Evolutionary conservation across 208 protist genomes (phyloP), one percentile per base, ranked within the genome.

Genomic region (Leishmania braziliensis): DNA sequence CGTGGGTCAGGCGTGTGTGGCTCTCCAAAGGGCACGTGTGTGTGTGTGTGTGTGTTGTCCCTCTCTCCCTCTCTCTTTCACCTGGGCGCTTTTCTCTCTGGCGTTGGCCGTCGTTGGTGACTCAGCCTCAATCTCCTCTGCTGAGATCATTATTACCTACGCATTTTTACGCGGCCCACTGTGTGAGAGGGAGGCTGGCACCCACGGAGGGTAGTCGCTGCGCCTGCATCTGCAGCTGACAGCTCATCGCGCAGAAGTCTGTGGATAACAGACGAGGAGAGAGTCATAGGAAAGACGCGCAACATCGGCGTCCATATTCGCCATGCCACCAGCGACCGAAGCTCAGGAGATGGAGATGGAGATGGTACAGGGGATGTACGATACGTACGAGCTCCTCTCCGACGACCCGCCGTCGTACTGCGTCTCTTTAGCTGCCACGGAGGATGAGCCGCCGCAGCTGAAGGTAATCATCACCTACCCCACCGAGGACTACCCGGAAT

Each of bases 281-380:
- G 18, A 71, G 36, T 71, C 46, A 48, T 43, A n/a, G 18, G 39
- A 39, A n/a, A 18, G 18, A n/a, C 20, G 46, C 69, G 23, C 46
- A 26, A 4, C 8, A 26, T 53, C 46, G 29, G 46, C 23, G 69
- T 5, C 6, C 43, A n/a, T 4, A 20, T n/a, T 78, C 51, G 74
- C 20, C 43, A 97, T 97, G 93, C 90, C 93, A 8, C 58, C 65
- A 10, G 80, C 90, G 16, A 96, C 90, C 2, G 93, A 96, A 18
- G 90, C 92, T 88, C 95, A 97, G 83, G 72, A 89, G 88, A 97
- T 97, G 95, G 95, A 97, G 84, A 95, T 96, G 88, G 95, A 97
- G 65, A 96, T 96, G 93, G 92, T 97, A 84, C 82, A 96, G 82
- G 88, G 92, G 23, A 97, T 97, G 95, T 97, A 97, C 85, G 95